Evolutionary conservation across 805 yeast genomes (phyloP).

Genomic region (Nakazawaea laoshanensis): DNA sequence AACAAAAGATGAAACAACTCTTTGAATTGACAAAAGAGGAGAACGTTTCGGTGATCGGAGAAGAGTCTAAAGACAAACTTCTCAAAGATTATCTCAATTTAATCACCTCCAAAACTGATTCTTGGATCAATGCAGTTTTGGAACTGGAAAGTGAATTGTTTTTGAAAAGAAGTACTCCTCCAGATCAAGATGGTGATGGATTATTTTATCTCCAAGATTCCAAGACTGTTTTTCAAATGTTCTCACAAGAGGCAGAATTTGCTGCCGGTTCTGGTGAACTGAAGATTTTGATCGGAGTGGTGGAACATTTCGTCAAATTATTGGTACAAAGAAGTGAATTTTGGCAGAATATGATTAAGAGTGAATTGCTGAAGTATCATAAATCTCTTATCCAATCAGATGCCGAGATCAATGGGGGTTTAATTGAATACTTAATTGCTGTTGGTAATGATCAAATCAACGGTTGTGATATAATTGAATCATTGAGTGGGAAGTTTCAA

Average conservation of each 20-base stretch:
- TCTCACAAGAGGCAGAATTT: slow-evolving; percentile 83
- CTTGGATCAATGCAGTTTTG: slow-evolving; percentile 73
- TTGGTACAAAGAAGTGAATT: slow-evolving; percentile 52
- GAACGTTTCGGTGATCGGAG: slow-evolving; percentile 53
- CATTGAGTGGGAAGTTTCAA: slow-evolving; percentile 56
- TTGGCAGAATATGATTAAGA: slow-evolving; percentile 50
- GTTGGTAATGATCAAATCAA: slow-evolving; percentile 78
- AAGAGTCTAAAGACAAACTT: slow-evolving; percentile 61
- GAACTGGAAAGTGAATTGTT: slow-evolving; percentile 62
- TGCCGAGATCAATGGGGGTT: slow-evolving; percentile 56
- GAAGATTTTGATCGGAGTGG: slow-evolving; percentile 68
- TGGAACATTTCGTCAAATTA: slow-evolving; percentile 58
- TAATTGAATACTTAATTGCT: slow-evolving; percentile 74
- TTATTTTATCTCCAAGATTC: slow-evolving; percentile 67
- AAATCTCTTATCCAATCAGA: slow-evolving; percentile 19
- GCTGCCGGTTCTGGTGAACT: slow-evolving; percentile 83
- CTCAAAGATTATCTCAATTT: slow-evolving; percentile 72
- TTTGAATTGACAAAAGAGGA: slow-evolving; percentile 40
- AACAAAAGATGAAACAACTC: slow-evolving; percentile 37
- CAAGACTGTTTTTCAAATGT: slow-evolving; percentile 70
- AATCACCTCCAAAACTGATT: slow-evolving; percentile 64
- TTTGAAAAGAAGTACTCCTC: slow-evolving; percentile 58
- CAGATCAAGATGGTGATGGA: slow-evolving; percentile 54
- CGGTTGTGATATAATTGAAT: slow-evolving; percentile 62
- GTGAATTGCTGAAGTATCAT: slow-evolving; percentile 34